A percentile compares a stretch with the other conserved stretches of the same genome.
These are phyloP conservation scores for Mycena galericulata DNA, from an alignment of 768 basidiomycete genomes.

Conservation along the genomic window DNA sequence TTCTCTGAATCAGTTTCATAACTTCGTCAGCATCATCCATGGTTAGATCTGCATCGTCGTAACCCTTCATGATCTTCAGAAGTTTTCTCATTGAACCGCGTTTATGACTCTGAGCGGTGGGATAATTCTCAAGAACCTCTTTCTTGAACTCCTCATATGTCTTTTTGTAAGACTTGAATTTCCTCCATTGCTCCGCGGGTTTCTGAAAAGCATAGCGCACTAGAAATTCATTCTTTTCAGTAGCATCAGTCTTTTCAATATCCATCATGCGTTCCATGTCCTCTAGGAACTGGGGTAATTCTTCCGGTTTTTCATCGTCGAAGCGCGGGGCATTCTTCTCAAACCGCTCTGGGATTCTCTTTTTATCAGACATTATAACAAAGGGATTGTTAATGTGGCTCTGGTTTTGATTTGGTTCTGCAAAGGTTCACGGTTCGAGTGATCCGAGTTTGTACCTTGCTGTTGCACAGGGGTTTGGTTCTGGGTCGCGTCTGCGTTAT, in stretches of 20 bases:
- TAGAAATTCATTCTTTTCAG: neutral
- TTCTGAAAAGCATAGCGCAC: neutral
- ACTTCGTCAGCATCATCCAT: neutral
- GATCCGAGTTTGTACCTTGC: neutral
- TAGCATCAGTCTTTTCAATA: neutral
- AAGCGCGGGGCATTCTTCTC: constrained; percentile 10
- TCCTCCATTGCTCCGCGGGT: neutral
- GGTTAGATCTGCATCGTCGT: neutral
- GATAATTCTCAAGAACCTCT: constrained; percentile 14
- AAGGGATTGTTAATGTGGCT: neutral
- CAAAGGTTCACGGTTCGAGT: neutral
- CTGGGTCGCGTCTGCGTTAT: no score
- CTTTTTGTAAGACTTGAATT: neutral
- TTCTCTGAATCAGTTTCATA: neutral
- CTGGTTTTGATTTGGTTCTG: neutral
- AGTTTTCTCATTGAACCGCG: neutral
- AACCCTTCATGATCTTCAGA: neutral
- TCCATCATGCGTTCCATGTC: constrained; percentile 11
- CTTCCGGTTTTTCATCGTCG: neutral
- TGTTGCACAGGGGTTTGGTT: no score
- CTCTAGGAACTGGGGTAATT: constrained; percentile 4
- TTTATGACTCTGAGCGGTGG: neutral
- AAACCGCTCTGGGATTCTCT: constrained; percentile 9
- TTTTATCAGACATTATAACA: neutral
- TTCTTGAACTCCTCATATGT: constrained; percentile 7